phyloP scores from a whole-genome alignment of 78 protist genomes.

The Mantamonas sphyraenae region DNA sequence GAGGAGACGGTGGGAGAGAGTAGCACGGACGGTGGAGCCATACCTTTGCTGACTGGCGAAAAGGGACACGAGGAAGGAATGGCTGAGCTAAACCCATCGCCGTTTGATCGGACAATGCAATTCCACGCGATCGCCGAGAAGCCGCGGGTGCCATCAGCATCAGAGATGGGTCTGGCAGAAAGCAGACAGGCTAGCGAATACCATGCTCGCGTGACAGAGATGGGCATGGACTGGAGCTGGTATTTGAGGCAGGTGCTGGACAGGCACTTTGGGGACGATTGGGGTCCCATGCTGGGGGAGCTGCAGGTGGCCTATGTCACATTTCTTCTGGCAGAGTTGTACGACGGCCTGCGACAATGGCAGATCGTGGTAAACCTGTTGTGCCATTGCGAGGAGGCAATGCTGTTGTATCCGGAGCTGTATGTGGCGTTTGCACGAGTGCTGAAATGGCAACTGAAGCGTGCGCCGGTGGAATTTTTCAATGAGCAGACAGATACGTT shows the following conservation, averaged over 20 bases:
- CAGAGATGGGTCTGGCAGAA: neutral
- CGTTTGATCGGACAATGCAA: neutral
- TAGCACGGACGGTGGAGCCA: no score
- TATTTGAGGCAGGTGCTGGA: neutral
- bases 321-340: conserved; percentile 14
- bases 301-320: conserved; percentile 20
- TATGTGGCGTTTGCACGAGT: conserved; percentile 5
- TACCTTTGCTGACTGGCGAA: no score
- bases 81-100: no score
- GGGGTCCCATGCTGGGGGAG: conserved; percentile 14
- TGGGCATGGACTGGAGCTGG: conserved; percentile 8
- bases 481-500: no score
- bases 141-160: neutral
- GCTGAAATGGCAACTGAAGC: conserved; percentile 17
- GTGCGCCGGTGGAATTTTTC: conserved; percentile 27
- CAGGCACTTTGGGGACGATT: neutral
- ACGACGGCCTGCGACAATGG: conserved; percentile 29
- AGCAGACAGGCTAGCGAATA: no score
- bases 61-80: no score
- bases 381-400: conserved; percentile 5
- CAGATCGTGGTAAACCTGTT: conserved; percentile 15
- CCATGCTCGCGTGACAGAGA: neutral
- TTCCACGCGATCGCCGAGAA: neutral
- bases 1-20: no score
- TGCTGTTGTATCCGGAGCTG: neutral